phyloP scores from a whole-genome alignment of 805 yeast species.

The Metschnikowia kunwiensis region DNA sequence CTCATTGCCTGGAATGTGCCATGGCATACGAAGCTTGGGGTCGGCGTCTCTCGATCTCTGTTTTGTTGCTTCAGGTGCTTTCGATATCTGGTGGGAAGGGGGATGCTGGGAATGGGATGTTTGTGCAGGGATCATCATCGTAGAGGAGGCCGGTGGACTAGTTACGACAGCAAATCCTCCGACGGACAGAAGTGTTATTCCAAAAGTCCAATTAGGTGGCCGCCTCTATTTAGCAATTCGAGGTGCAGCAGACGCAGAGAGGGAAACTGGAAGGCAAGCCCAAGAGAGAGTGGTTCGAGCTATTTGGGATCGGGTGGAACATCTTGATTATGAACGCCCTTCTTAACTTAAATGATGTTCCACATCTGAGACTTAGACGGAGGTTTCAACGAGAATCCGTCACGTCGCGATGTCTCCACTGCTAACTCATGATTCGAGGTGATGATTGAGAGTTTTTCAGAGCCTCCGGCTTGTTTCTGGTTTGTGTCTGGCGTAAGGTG shows the following conservation, averaged over 20 bases:
- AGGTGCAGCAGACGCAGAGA: constrained; percentile 9
- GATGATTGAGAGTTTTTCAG: too few species aligned
- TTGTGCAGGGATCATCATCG: constrained; percentile 15
- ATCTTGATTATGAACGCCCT: constrained; percentile 9
- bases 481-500: too few species aligned
- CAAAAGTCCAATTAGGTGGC: constrained; percentile 11
- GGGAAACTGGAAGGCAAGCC: constrained; percentile 6
- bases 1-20: constrained; percentile 12
- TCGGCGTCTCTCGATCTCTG: constrained; percentile 17
- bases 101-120: constrained; percentile 22
- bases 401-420: too few species aligned
- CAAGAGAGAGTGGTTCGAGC: constrained; percentile 15
- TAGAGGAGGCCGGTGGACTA: constrained; percentile 17
- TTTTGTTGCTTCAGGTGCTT: constrained; percentile 17
- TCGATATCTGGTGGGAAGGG: constrained; percentile 19
- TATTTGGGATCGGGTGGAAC: constrained; percentile 14
- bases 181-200: constrained; percentile 1
- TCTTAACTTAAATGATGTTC: too few species aligned
- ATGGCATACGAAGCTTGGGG: constrained; percentile 16
- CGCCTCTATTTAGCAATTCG: constrained; percentile 15
- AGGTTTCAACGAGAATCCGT: too few species aligned
- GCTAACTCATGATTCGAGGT: too few species aligned
- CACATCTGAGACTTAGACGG: too few species aligned
- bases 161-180: constrained; percentile 16
- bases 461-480: too few species aligned